Base-by-base conservation (phyloP, 78 protist genomes). In the Dictyostelium purpureum region DNA sequence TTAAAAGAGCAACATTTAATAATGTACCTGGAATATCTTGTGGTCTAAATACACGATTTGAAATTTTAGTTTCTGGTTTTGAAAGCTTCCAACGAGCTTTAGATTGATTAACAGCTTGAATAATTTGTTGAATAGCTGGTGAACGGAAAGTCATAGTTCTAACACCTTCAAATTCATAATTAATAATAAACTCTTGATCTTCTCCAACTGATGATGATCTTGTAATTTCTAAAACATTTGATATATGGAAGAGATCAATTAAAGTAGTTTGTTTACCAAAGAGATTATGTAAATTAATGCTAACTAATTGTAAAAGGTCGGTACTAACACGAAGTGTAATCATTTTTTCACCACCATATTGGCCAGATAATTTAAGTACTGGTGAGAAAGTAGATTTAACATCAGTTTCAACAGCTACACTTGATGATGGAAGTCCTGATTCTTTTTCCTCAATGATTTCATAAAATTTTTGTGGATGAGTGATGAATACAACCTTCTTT, bases 11-110 rank as follows among this genome's bases (percentile, higher is more conserved):
- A 47, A 94, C 94, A 83, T 94, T 94, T n/a, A 94, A 65, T 4
- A 94, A 26, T 10, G 95, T 94, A 52, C 95, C 96, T 31, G 96
- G 96, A 26, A 94, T 94, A 61, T 91, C 94, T 21, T 73, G 70
- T 16, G 96, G 96, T 26, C 94, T 82, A 67, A 94, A 77, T 4
- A 56, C 47, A 52, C 77, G 77, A 43, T 42, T 63, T 16, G 66
- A 37, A 10, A 78, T 11, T 45, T 54, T 51, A 43, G 31, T 35
- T 21, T 91, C 88, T 11, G 87, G 95, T 45, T 92, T 61, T 18
- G 80, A 54, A 43, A 73, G 31, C 61, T 52, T 43, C 89, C 78
- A 79, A 59, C 87, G 78, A 10, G 94, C 88, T 26, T 56, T 54
- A 0, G 57, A 45, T 59, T 79, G 79, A 37, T 52, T 43, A 10